A percentile compares a stretch with the other conserved stretches of the same genome.
phyloP scores from a whole-genome alignment of 441 rosid genomes.

The Mallotus repandus region DNA sequence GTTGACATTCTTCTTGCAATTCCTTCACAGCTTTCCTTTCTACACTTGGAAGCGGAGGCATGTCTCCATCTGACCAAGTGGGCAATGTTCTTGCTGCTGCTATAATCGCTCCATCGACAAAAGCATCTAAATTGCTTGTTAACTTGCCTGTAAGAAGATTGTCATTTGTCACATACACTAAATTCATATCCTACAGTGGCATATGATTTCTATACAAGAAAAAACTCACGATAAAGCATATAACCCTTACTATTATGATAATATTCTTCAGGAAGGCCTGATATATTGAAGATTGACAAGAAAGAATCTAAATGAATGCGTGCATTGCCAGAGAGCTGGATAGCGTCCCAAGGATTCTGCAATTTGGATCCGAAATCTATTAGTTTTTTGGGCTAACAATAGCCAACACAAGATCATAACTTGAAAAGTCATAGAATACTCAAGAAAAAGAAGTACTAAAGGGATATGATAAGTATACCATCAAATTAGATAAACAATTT shows the following conservation, averaged over 20 bases:
- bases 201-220: not conserved
- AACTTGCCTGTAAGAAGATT: slow-evolving; percentile 42
- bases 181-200: not conserved
- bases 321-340: slow-evolving; percentile 69
- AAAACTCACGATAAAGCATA: not conserved
- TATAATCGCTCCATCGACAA: slow-evolving; percentile 79
- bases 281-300: slow-evolving; percentile 70
- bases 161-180: slow-evolving; percentile 13
- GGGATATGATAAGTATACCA: not conserved
- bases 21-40: slow-evolving; percentile 80
- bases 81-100: slow-evolving; percentile 91
- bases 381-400: not conserved
- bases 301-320: slow-evolving; percentile 81
- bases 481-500: not conserved
- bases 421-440: not conserved
- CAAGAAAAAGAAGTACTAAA: not conserved
- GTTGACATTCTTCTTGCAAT: slow-evolving; percentile 72
- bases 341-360: slow-evolving; percentile 93
- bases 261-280: slow-evolving; percentile 87
- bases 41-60: slow-evolving; percentile 66
- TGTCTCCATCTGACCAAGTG: slow-evolving; percentile 79
- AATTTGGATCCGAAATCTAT: slow-evolving; percentile 15
- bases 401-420: not conserved
- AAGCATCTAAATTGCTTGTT: slow-evolving; percentile 43
- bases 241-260: slow-evolving; percentile 58